Evolutionary conservation across 73 alveolate genomes (phyloP).

Genomic region (Symbiodinium pilosum): DNA sequence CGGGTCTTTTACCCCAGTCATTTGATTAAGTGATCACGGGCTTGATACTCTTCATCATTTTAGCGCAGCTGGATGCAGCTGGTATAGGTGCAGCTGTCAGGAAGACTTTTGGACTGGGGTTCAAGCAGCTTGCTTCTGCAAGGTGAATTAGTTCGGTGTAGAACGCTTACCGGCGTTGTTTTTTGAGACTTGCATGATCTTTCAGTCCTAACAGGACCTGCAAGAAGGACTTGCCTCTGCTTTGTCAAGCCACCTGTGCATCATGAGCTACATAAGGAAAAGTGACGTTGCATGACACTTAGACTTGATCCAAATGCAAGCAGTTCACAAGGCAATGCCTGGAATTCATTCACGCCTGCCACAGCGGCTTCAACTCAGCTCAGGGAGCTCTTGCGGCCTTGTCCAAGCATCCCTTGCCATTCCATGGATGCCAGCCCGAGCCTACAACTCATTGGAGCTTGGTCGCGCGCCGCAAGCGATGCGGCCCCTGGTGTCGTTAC

Average conservation of each 20-base stretch:
- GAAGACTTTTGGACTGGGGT: neutral
- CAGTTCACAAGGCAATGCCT: no score
- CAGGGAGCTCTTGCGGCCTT: neutral
- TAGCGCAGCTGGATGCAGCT: neutral
- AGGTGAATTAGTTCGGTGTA: neutral
- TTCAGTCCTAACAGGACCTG: neutral
- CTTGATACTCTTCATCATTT: neutral
- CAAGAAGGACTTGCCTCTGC: neutral
- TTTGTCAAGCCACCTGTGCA: constrained; percentile 2
- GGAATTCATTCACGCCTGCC: no score
- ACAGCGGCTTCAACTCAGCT: no score
- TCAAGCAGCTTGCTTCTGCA: neutral
- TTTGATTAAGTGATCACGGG: no score
- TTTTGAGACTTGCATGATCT: neutral
- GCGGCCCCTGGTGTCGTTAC: neutral
- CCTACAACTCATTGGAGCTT: constrained; percentile 53
- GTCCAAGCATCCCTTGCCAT: neutral
- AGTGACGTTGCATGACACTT: no score
- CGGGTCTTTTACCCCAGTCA: neutral
- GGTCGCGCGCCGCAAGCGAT: constrained; percentile 51
- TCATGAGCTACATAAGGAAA: no score
- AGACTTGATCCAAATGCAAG: no score
- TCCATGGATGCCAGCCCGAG: constrained; percentile 33
- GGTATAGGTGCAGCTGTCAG: neutral
- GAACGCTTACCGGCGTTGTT: neutral